phyloP scores from a whole-genome alignment of 768 basidiomycete species.

The Suillus luteus region DNA sequence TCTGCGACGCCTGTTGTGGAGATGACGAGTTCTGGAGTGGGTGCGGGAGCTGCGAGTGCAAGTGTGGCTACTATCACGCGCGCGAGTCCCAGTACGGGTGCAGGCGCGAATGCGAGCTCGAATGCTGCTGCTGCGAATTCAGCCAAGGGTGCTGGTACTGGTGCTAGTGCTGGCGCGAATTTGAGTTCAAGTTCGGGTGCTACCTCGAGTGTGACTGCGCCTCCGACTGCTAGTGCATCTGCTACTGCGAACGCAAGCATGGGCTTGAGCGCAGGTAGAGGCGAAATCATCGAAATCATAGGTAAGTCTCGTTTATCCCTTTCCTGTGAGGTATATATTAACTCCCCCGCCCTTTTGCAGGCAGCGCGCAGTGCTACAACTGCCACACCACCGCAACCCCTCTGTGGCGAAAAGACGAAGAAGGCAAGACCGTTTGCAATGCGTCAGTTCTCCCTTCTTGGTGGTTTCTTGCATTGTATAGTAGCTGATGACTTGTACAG shows the following conservation, averaged over 20 bases:
- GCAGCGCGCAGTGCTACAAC: conserved; percentile 82
- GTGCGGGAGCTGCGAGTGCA: conserved; percentile 13
- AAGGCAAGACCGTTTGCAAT: conserved; percentile 89
- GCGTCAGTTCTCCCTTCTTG: conserved; percentile 68
- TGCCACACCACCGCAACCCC: conserved; percentile 90
- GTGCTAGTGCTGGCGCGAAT: conserved; percentile 17
- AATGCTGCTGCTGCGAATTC: conserved; percentile 24
- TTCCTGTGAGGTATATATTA: neutral
- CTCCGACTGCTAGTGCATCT: neutral
- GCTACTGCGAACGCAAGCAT: neutral
- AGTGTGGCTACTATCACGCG: no score
- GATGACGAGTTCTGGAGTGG: neutral
- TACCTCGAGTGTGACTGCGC: conserved; percentile 10
- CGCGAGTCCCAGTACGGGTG: conserved; percentile 27
- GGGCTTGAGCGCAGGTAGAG: conserved; percentile 40
- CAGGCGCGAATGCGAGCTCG: neutral
- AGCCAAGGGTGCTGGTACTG: conserved; percentile 38
- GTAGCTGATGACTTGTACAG: conserved; percentile 36
- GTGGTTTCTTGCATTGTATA: conserved; percentile 12
- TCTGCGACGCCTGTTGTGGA: neutral
- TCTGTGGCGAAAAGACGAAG: conserved; percentile 89
- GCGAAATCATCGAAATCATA: conserved; percentile 71
- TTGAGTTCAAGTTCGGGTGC: conserved; percentile 19
- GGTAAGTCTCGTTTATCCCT: conserved; percentile 42
- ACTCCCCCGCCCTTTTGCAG: conserved; percentile 17